These are phyloP conservation scores for Solanum ossicruentum DNA, from an alignment of 257 asterid species.

Conservation along the genomic window DNA sequence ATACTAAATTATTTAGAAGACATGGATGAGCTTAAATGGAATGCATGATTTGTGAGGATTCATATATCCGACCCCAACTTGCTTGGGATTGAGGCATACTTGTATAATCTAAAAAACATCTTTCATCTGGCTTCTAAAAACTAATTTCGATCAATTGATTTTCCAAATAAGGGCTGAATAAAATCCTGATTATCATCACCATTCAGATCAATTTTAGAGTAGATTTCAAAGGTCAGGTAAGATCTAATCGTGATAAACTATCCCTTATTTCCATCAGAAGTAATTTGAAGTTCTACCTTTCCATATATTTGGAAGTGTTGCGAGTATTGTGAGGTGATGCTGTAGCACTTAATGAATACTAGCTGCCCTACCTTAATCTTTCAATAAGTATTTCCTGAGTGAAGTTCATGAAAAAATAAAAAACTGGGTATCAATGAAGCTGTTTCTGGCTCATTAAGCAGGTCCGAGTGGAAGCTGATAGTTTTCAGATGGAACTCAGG, in stretches of 20 bases:
- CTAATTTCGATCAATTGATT: not conserved
- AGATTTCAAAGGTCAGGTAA: not conserved
- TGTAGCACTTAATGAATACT: not conserved
- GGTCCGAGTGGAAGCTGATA: not conserved
- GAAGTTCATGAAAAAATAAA: not conserved
- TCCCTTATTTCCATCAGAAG: not conserved
- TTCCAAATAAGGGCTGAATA: not conserved
- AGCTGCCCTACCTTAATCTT: not conserved
- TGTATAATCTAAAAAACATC: not conserved
- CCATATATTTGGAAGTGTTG: not conserved
- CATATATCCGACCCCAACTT: not conserved
- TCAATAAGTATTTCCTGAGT: not conserved
- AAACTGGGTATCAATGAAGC: not conserved
- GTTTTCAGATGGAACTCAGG: not conserved
- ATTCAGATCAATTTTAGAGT: not conserved
- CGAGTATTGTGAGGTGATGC: not conserved
- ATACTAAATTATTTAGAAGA: not conserved
- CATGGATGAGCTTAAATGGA: not conserved
- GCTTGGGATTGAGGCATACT: not conserved
- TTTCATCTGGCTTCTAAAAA: not conserved
- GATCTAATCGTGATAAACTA: not conserved
- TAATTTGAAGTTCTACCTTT: not conserved
- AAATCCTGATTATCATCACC: not conserved
- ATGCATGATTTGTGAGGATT: not conserved
- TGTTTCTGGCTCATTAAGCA: not conserved